Evolutionary conservation across 2,329 filamentous ascomycete genomes (phyloP).

Genomic region (Bipolaris oryzae): DNA sequence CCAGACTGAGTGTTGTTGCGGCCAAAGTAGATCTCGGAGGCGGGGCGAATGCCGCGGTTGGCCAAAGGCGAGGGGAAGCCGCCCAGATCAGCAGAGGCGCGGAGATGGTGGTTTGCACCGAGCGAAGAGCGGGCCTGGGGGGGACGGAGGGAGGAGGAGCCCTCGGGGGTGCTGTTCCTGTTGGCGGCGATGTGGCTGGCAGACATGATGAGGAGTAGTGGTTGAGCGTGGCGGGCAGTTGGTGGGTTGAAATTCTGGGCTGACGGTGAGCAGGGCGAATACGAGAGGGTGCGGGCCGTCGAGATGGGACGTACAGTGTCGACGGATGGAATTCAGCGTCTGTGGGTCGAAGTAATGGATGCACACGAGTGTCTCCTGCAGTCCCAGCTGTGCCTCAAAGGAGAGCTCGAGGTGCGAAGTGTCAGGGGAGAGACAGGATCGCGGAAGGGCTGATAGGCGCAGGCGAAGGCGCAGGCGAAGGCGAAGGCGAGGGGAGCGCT

Average conservation of each 20-base stretch:
- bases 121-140: constrained; percentile 77
- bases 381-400: constrained; percentile 43
- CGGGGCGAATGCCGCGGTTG: constrained; percentile 82
- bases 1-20: constrained; percentile 71
- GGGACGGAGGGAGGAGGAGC: constrained; percentile 80
- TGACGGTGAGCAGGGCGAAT: constrained; percentile 4
- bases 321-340: constrained; percentile 4
- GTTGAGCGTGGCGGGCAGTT: neutral
- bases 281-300: neutral
- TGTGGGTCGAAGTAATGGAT: constrained; percentile 5
- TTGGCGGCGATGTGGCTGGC: constrained; percentile 64
- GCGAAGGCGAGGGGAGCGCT: constrained; percentile 20
- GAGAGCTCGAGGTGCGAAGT: constrained; percentile 27
- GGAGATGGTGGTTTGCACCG: constrained; percentile 81
- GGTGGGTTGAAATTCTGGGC: constrained; percentile 12
- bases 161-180: constrained; percentile 96
- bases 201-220: constrained; percentile 49
- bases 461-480: constrained; percentile 25
- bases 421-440: constrained; percentile 23
- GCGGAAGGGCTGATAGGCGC: constrained; percentile 23
- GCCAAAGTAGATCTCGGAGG: constrained; percentile 90
- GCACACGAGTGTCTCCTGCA: constrained; percentile 35
- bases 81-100: constrained; percentile 95
- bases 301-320: constrained; percentile 14
- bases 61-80: constrained; percentile 74